Base-by-base conservation (phyloP, 352 stramenopile genomes). In the Globisporangium parvum region DNA sequence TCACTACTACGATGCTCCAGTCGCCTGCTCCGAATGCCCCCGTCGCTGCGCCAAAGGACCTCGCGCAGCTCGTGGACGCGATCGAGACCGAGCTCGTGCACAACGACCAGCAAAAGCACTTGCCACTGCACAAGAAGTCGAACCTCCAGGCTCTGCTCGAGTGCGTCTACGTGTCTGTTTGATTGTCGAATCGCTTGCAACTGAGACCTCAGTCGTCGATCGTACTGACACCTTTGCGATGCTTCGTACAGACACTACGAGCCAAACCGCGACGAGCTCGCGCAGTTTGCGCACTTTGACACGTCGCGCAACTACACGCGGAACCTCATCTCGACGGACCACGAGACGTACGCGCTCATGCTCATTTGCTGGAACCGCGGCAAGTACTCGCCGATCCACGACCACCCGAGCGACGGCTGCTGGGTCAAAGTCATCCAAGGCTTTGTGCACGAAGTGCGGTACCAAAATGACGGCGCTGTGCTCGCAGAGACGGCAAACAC, bases 261-360 rank as follows among this genome's bases (percentile, higher is more conserved):
- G 3, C 66, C 74, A 37, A 65, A 82, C 55, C 77, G 75, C 71
- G 58, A 79, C 37, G 80, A 91, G 57, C 62, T 88, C 39, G 54
- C 77, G 57, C 72, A 72, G 45, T 98, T 94, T 64, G 77, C 79
- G 40, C 77, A 88, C 52, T 94, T 94, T 53, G 85, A 97, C 53
- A 28, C 69, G 6, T 84, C 71, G 15, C 86, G 87, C 40, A 89
- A 95, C 53, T 98, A 98, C 69, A 98, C 91, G n/a, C 72, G 93
- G 58, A 98, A 98, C 67, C 72, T 98, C 45, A 90, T 98, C 53
- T 85, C 89, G 11, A 97, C 91, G 3, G 91, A 98, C 65, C 68
- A 94, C 63, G 70, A 93, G 72, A 92, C 76, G 12, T 98, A 96
- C 64, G 94, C 93, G n/a, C 80, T 98, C 45, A 83, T 98, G 61